These are phyloP conservation scores for Yamadazyma blattariae DNA, from an alignment of 1,139 yeast species.

Conservation along the genomic window DNA sequence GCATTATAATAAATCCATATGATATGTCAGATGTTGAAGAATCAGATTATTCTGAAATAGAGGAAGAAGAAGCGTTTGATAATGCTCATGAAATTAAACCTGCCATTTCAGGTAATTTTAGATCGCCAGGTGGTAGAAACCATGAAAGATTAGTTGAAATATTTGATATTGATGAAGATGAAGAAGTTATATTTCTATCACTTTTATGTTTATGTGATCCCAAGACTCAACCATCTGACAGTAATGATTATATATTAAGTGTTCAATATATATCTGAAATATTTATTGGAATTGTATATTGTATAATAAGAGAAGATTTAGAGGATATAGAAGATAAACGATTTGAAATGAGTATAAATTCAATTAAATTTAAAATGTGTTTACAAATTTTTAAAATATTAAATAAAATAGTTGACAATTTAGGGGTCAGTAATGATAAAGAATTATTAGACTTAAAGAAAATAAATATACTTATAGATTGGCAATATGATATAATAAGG, in stretches of 20 bases:
- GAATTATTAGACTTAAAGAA: background rate
- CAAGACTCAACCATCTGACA: constrained; percentile 64
- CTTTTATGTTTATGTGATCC: constrained; percentile 59
- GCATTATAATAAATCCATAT: too few species aligned
- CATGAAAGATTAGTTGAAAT: constrained; percentile 13
- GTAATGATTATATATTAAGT: constrained; percentile 50
- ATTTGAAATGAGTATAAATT: constrained; percentile 1
- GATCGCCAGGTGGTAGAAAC: constrained; percentile 8
- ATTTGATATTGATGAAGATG: constrained; percentile 1
- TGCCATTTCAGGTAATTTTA: constrained; percentile 4
- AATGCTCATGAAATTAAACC: constrained; percentile 5
- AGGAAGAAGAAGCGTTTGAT: constrained; percentile 2
- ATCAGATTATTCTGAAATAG: constrained; percentile 5
- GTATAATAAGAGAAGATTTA: background rate
- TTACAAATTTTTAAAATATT: constrained; percentile 8
- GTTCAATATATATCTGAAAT: constrained; percentile 53
- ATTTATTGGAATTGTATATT: constrained; percentile 33
- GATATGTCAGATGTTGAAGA: constrained; percentile 5
- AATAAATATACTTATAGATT: constrained; percentile 15
- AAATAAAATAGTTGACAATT: constrained; percentile 3
- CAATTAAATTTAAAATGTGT: constrained; percentile 10
- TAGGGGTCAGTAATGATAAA: background rate
- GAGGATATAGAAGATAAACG: background rate
- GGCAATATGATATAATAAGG: constrained; percentile 37
- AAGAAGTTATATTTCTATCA: constrained; percentile 18